phyloP scores from a whole-genome alignment of 805 yeast species.

The Saturnispora sanitii region DNA sequence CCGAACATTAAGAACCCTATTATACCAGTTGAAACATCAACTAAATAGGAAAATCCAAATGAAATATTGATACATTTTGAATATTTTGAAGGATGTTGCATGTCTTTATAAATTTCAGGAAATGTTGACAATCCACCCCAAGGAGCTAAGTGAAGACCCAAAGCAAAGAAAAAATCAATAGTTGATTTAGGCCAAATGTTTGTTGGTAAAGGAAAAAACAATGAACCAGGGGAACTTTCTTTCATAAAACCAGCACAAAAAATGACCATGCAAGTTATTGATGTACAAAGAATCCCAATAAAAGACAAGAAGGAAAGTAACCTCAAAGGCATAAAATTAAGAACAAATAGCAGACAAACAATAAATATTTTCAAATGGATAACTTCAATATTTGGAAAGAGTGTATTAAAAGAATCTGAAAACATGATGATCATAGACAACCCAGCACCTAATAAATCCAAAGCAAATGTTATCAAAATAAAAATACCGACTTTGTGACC shows the following conservation, averaged over 20 bases:
- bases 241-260: conserved; percentile 56
- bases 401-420: conserved; percentile 46
- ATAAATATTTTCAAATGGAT: conserved; percentile 34
- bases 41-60: conserved; percentile 46
- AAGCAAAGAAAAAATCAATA: conserved; percentile 43
- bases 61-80: conserved; percentile 44
- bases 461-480: conserved; percentile 39
- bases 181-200: conserved; percentile 51
- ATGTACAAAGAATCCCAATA: conserved; percentile 62
- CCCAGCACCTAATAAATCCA: conserved; percentile 55
- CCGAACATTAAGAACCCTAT: conserved; percentile 60
- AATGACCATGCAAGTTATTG: conserved; percentile 50
- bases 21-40: conserved; percentile 56
- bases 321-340: conserved; percentile 63
- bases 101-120: conserved; percentile 63
- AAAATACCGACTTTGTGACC: conserved; percentile 36
- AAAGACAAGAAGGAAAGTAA: conserved; percentile 60
- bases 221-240: conserved; percentile 60
- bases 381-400: conserved; percentile 34
- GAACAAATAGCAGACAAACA: conserved; percentile 30
- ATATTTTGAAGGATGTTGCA: conserved; percentile 56
- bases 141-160: conserved; percentile 68
- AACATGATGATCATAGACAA: conserved; percentile 49
- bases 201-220: conserved; percentile 53
- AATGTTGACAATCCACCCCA: conserved; percentile 82